Evolutionary conservation across 2,329 filamentous ascomycete species (phyloP).

Genomic region (Beauveria caledonica): DNA sequence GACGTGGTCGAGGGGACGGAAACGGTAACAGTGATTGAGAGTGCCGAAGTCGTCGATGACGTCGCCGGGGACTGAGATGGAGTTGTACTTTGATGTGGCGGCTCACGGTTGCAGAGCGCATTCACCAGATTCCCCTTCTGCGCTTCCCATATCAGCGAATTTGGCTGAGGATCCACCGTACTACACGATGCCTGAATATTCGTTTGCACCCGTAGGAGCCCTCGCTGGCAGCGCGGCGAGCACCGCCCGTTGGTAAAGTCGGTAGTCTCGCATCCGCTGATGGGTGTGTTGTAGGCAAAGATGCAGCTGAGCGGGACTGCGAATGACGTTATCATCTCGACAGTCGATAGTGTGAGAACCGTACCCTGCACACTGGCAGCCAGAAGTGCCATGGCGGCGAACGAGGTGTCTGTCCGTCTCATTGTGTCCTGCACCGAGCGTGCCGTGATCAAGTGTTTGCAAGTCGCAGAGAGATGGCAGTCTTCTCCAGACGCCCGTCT

Average conservation of each 20-base stretch:
- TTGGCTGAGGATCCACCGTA: conserved; percentile 16
- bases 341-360: conserved; percentile 28
- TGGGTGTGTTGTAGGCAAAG: conserved; percentile 33
- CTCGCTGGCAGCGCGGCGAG: conserved; percentile 28
- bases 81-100: neutral
- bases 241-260: conserved; percentile 32
- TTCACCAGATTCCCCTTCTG: conserved; percentile 29
- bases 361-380: neutral
- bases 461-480: neutral
- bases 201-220: conserved; percentile 20
- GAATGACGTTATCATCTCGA: conserved; percentile 32
- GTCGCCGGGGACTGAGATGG: neutral
- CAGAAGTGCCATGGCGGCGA: neutral
- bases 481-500: too few relatives aligned
- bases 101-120: conserved; percentile 23
- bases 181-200: conserved; percentile 23
- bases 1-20: neutral
- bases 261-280: conserved; percentile 26
- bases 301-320: conserved; percentile 30
- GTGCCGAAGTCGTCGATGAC: neutral
- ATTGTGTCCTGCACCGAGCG: neutral
- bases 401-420: neutral
- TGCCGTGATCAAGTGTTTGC: neutral
- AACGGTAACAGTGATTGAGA: neutral
- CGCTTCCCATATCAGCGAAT: conserved; percentile 30